Evolutionary conservation across 176 grass and related monocot genomes (phyloP).

Genomic region (Lolium multiflorum): DNA sequence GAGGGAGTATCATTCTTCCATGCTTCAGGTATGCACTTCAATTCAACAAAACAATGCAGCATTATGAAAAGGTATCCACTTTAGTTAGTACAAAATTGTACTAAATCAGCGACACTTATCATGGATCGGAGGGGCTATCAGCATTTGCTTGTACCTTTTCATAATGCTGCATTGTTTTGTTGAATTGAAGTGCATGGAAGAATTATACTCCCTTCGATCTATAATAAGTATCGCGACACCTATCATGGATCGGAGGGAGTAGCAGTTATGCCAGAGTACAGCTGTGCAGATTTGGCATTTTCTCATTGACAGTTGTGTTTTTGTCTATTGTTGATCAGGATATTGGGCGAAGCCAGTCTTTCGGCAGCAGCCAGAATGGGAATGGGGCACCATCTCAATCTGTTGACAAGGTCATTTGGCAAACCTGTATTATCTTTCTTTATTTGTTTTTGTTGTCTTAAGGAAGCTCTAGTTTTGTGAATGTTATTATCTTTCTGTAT

Average conservation of each 20-base stretch:
- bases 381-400: slow-evolving; percentile 46
- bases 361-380: slow-evolving; percentile 50
- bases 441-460: neutral
- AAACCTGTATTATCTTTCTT: neutral
- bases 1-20: neutral
- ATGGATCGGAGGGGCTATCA: too few species aligned
- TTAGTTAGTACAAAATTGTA: too few species aligned
- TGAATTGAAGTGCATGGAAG: too few species aligned
- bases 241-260: too few species aligned
- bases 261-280: neutral
- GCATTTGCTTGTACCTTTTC: too few species aligned
- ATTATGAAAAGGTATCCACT: neutral
- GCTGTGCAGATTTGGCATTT: neutral
- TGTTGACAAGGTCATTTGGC: slow-evolving; percentile 64
- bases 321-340: slow-evolving; percentile 51
- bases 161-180: too few species aligned
- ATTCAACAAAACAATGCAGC: neutral
- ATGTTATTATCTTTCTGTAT: slow-evolving; percentile 26
- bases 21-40: neutral
- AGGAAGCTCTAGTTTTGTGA: slow-evolving; percentile 10
- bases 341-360: slow-evolving; percentile 62
- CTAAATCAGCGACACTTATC: too few species aligned
- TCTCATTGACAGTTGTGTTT: slow-evolving; percentile 15
- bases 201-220: too few species aligned
- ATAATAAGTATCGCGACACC: too few species aligned